Percentiles rank a stretch among this genome's conserved stretches.
phyloP scores from a whole-genome alignment of 805 yeast genomes.

The Nakazawaea laoshanensis region DNA sequence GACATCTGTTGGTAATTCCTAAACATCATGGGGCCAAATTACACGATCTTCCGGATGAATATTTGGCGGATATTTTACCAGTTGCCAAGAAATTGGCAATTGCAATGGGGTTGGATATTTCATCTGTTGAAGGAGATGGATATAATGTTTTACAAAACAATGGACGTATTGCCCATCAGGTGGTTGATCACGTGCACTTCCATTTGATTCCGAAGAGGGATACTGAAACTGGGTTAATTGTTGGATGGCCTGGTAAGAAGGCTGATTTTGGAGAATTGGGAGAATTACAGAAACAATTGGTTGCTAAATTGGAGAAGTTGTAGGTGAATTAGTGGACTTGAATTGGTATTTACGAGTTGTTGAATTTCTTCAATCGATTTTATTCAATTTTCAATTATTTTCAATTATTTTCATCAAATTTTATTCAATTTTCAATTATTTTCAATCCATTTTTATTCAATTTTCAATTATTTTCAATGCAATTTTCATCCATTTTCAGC shows the following conservation, averaged over 20 bases:
- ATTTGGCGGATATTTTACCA: conserved; percentile 79
- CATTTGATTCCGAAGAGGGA: conserved; percentile 90
- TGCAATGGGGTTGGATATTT: conserved; percentile 55
- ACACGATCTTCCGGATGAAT: conserved; percentile 89
- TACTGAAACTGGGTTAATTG: conserved; percentile 63
- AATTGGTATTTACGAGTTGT: no score
- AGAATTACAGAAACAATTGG: conserved; percentile 52
- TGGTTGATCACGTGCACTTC: conserved; percentile 93
- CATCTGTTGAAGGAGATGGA: conserved; percentile 61
- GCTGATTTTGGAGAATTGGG: conserved; percentile 72
- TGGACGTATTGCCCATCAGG: conserved; percentile 92
- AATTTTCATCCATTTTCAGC: no score
- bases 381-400: no score
- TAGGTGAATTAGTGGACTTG: no score
- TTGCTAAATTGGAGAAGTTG: conserved; percentile 27
- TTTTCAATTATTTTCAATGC: no score
- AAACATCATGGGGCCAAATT: conserved; percentile 89
- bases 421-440: no score
- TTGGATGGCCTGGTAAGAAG: conserved; percentile 91
- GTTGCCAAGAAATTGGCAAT: conserved; percentile 79
- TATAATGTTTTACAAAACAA: conserved; percentile 90
- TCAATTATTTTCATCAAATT: no score
- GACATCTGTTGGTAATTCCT: conserved; percentile 87
- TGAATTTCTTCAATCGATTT: no score
- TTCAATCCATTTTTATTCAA: no score